Base-by-base conservation (phyloP, 768 basidiomycete genomes). In the Kwoniella shandongensis region DNA sequence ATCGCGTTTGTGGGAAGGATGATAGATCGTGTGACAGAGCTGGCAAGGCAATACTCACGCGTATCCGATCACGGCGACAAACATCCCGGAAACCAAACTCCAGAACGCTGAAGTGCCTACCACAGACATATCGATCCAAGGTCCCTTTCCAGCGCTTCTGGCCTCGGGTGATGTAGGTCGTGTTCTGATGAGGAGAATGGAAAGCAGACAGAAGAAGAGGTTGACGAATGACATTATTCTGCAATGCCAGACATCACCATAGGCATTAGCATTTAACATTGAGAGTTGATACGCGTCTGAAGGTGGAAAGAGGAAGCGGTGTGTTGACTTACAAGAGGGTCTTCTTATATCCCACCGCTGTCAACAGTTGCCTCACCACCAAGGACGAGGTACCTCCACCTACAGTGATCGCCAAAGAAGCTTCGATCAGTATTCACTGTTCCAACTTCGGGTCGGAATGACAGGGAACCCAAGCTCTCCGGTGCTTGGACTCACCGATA, bases 131-230 rank as follows among this genome's bases (percentile, higher is more conserved):
- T 69, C 61, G 27, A 66, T 42, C 64, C 61, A 66, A 6, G 67
- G 65, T 13, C 54, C 67, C 27, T 35, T 54, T 4, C 51, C 57
- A 13, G 45, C 55, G n/a, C 59, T 42, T 30, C 46, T 20, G 20
- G 67, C 67, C 55, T 69, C 67, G 13, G 65, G 67, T 4, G 65
- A 58, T 8, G 56, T 51, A 7, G 67, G 67, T 26, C 62, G 62
- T 10, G 57, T 59, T 3, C 59, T 51, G 30, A 69, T 61, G 26
- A 69, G 46, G 2, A 59, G 12, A 17, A 54, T 59, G 11, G 67
- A 51, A 4, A 66, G 4, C 22, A 51, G n/a, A 30, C 32, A 42
- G 29, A 53, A 42, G 27, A 53, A 36, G n/a, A 59, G 36, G 35
- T 66, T 58, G 57, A 66, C 23, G 44, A 61, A 66, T 0, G 65